phyloP scores from a whole-genome alignment of 2,329 filamentous ascomycete genomes.

The Zymoseptoria passerinii region DNA sequence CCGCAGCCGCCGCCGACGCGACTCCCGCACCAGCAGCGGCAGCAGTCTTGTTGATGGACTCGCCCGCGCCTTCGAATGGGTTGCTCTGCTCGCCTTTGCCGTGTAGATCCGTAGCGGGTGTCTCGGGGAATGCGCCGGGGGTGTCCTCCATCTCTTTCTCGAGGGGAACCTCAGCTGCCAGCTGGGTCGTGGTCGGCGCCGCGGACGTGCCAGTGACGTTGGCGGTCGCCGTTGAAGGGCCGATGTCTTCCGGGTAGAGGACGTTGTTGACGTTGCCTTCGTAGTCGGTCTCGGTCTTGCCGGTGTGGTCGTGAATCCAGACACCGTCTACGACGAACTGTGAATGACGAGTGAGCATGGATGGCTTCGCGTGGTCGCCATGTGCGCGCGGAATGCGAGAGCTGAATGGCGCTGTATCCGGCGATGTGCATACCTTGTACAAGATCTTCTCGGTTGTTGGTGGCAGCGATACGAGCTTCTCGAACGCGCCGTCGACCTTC shows the following conservation, averaged over 20 bases:
- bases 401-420: not conserved
- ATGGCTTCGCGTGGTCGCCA: not conserved
- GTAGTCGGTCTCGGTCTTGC: constrained; percentile 73
- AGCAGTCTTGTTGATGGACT: not conserved
- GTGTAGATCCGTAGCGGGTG: constrained; percentile 47
- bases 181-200: constrained; percentile 61
- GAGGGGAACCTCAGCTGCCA: constrained; percentile 60
- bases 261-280: constrained; percentile 90
- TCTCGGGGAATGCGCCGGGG: constrained; percentile 66
- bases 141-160: constrained; percentile 33
- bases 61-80: constrained; percentile 3
- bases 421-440: constrained; percentile 71
- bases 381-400: constrained; percentile 2
- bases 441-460: constrained; percentile 60
- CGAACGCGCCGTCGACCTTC: constrained; percentile 62
- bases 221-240: constrained; percentile 38
- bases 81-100: constrained; percentile 11
- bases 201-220: constrained; percentile 53
- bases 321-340: constrained; percentile 92
- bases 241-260: constrained; percentile 65
- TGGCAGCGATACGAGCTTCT: constrained; percentile 72
- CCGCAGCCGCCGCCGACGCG: constrained; percentile 5
- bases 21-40: constrained; percentile 4
- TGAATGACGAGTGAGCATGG: constrained; percentile 3
- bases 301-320: constrained; percentile 77